These are phyloP conservation scores for Sherardia arvensis DNA, from an alignment of 257 asterid genomes.

Conservation along the genomic window DNA sequence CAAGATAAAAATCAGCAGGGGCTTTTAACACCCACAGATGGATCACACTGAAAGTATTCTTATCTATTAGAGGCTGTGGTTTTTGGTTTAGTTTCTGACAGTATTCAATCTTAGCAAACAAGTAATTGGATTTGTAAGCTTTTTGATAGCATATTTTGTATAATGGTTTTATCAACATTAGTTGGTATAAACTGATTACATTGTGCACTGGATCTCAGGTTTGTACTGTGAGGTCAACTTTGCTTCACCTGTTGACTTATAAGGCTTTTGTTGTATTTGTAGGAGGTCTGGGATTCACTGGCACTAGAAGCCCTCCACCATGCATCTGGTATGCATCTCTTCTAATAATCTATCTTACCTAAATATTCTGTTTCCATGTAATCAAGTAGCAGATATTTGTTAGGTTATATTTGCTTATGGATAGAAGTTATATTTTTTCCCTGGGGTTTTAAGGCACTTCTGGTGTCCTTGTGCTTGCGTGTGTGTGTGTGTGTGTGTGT, in stretches of 20 bases:
- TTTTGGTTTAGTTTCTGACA: background rate
- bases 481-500: too few species aligned
- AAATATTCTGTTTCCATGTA: background rate
- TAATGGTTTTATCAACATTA: background rate
- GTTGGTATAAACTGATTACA: background rate
- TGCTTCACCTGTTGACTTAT: slow-evolving; percentile 3
- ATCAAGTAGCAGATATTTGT: background rate
- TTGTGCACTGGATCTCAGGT: background rate
- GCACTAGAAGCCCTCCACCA: slow-evolving; percentile 72
- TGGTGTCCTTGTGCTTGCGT: background rate
- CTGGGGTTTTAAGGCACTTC: background rate
- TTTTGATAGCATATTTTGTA: background rate
- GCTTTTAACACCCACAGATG: background rate
- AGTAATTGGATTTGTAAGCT: background rate
- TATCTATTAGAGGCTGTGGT: background rate
- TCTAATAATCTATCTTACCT: background rate
- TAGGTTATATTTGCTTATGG: background rate
- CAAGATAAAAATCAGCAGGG: background rate
- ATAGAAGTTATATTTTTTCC: background rate
- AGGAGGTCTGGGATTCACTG: slow-evolving; percentile 86
- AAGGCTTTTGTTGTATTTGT: slow-evolving; percentile 10
- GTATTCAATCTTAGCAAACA: background rate
- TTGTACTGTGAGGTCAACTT: background rate
- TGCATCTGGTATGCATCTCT: slow-evolving; percentile 58
- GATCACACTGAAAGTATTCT: background rate